Evolutionary conservation across 2,329 filamentous ascomycete genomes (phyloP), one percentile per base, ranked within the genome.

Genomic region (Volutella citrinella): DNA sequence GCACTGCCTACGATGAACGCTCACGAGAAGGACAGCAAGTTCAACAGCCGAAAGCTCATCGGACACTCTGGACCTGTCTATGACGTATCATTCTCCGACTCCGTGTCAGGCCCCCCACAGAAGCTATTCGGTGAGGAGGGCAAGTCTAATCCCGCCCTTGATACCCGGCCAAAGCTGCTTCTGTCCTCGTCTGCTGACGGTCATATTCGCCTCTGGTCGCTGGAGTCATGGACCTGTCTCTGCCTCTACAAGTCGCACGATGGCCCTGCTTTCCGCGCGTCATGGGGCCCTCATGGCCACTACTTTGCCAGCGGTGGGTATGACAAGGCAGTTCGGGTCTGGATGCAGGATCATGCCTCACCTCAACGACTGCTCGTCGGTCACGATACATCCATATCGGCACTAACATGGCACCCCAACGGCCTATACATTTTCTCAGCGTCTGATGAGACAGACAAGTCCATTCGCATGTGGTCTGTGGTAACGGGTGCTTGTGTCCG

Each of bases 401-500:
- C 82, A 26, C 74, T 96, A n/a, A 74, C 85, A 11, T 98, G 93
- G 81, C 93, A 98, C 54, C 88, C 91, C 1, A 98, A 98, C 57
- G 88, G 87, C 13, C 80, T 85, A 6, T 98, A 97, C 52, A 70
- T 96, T 27, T 96, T 98, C 62, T 96, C 93, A 0, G 89, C 86
- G 5, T 94, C 88, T 10, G 86, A 86, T 47, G 90, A 82, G 55
- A 77, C 72, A 7, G 80, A 98, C 62, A 91, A 91, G 61, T 93
- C 89, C 1, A 87, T 97, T 20, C 83, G 93, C 19, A 97, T 98
- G 91, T 98, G 93, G 93, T 83, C 89, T 9, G 78, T 96, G n/a
- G 76, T 80, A 10, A 91, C 84, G 8, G 93, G 93, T 18, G 82
- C 83, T 42, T 88, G 89, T 21, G 87, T 96, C 6, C 84, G 93